phyloP scores from a whole-genome alignment of 768 basidiomycete species.

The Auricularia sp. region DNA sequence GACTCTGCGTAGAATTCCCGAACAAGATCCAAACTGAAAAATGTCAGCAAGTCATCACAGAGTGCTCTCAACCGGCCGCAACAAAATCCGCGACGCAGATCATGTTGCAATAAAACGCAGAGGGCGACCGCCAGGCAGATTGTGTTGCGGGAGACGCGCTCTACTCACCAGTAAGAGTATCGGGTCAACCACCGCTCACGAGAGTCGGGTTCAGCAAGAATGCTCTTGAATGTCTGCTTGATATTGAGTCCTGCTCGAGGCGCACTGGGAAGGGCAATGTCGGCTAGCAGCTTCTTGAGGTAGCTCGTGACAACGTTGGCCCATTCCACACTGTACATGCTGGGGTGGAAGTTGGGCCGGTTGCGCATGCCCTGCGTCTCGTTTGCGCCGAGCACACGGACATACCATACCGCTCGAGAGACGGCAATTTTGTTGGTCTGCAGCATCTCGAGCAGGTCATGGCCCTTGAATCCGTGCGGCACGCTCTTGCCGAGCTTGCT shows the following conservation, averaged over 20 bases:
- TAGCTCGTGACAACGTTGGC: slow-evolving; percentile 71
- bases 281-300: slow-evolving; percentile 45
- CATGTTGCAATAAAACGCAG: too few relatives aligned
- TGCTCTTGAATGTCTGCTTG: too few relatives aligned
- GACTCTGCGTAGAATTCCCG: slow-evolving; percentile 73
- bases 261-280: too few relatives aligned
- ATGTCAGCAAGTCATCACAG: not conserved
- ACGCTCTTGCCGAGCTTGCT: slow-evolving; percentile 76
- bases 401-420: slow-evolving; percentile 77
- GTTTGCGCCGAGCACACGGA: slow-evolving; percentile 78
- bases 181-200: too few relatives aligned
- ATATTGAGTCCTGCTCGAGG: too few relatives aligned
- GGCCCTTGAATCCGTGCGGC: slow-evolving; percentile 77
- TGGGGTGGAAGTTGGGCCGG: slow-evolving; percentile 71
- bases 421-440: slow-evolving; percentile 70
- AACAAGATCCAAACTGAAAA: slow-evolving; percentile 51
- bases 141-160: not conserved
- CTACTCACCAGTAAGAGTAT: too few relatives aligned
- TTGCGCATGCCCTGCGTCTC: slow-evolving; percentile 77
- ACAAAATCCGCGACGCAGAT: not conserved
- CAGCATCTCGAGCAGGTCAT: slow-evolving; percentile 70
- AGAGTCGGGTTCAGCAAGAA: too few relatives aligned
- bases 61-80: not conserved
- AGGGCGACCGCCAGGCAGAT: not conserved
- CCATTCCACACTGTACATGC: slow-evolving; percentile 79